Conservation (phyloP, 2,329 filamentous ascomycete genomes). For the Beauveria brongniartii region DNA sequence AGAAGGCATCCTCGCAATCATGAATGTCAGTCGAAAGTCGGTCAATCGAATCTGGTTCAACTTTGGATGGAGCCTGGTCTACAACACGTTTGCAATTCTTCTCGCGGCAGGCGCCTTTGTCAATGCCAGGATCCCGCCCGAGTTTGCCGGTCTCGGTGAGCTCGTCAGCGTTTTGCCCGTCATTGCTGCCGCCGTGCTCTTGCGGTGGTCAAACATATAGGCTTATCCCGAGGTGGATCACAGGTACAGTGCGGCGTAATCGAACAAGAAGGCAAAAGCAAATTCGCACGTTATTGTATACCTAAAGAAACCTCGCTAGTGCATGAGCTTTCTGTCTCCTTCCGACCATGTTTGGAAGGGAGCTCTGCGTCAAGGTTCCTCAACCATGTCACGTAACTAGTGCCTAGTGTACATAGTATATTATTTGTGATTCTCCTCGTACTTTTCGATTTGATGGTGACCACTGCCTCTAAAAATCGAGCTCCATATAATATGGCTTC, state of each 20-base stretch:
- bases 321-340: background rate
- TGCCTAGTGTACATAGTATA: no score
- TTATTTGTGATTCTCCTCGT: no score
- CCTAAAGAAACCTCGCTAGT: background rate
- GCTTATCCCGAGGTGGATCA: background rate
- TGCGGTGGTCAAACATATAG: conserved; percentile 33
- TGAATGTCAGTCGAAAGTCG: conserved; percentile 43
- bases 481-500: no score
- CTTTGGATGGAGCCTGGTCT: conserved; percentile 61
- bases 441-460: no score
- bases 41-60: conserved; percentile 53
- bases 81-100: conserved; percentile 61
- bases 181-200: conserved; percentile 45
- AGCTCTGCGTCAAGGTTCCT: no score
- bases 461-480: no score
- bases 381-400: no score
- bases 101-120: conserved; percentile 60
- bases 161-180: conserved; percentile 68
- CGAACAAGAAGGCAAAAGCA: background rate
- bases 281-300: background rate
- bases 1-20: conserved; percentile 45
- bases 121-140: conserved; percentile 41
- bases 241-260: background rate
- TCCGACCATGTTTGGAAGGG: no score
- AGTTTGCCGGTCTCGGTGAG: conserved; percentile 63